These are phyloP conservation scores for Sclerotinia spermophila DNA, from an alignment of 2,329 filamentous ascomycete species.

Conservation along the genomic window DNA sequence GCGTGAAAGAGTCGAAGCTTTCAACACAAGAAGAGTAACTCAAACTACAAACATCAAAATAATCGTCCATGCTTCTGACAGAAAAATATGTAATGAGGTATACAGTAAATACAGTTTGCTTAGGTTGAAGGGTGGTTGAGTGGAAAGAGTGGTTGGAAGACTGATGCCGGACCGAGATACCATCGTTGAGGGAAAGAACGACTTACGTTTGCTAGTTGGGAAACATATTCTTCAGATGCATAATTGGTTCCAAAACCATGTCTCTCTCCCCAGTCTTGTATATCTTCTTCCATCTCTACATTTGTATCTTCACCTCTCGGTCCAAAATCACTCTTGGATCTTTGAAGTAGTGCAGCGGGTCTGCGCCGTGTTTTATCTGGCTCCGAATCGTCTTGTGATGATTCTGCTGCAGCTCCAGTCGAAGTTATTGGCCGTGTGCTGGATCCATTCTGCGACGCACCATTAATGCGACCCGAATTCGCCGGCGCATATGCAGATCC, in stretches of 20 bases:
- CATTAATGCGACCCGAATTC: conserved; percentile 11
- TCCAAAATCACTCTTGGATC: conserved; percentile 53
- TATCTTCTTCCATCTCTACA: conserved; percentile 29
- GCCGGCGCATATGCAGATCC: conserved; percentile 3
- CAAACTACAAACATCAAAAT: conserved; percentile 3
- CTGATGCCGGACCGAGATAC: conserved; percentile 2
- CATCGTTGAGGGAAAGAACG: conserved; percentile 29
- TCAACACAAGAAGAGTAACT: conserved; percentile 11
- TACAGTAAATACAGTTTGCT: not conserved
- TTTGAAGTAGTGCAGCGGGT: conserved; percentile 31
- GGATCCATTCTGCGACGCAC: conserved; percentile 4
- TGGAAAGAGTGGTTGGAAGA: not conserved
- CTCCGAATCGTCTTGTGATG: conserved; percentile 34
- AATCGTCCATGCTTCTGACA: conserved; percentile 8
- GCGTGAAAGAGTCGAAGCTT: conserved; percentile 1
- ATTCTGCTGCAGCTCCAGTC: conserved; percentile 27
- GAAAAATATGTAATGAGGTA: not conserved
- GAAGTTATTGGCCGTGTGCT: conserved; percentile 28
- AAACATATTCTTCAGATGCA: conserved; percentile 66
- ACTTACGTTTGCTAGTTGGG: conserved; percentile 60
- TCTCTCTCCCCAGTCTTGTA: conserved; percentile 43
- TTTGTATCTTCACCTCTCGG: conserved; percentile 40
- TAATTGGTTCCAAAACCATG: conserved; percentile 74
- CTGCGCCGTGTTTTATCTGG: conserved; percentile 27
- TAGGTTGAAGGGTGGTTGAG: not conserved